A percentile compares a stretch with the other conserved stretches of the same genome.
Conservation (phyloP, 73 alveolate genomes). For the Paramecium biaurelia region DNA sequence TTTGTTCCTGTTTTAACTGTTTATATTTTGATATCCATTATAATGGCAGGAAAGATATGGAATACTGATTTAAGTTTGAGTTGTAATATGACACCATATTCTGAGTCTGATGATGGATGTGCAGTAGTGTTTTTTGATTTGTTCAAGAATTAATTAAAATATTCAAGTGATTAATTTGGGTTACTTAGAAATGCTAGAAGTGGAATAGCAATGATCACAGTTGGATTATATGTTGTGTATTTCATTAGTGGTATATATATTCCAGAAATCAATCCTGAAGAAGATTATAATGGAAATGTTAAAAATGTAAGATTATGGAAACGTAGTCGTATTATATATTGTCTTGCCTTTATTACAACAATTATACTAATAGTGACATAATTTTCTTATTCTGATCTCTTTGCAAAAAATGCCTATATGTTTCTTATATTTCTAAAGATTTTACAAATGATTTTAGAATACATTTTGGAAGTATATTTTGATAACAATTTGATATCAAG, state of each 20-base stretch:
- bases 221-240: not conserved
- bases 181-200: not conserved
- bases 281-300: conserved; percentile 29
- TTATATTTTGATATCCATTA: not conserved
- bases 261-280: not conserved
- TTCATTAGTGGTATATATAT: not conserved
- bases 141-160: not conserved
- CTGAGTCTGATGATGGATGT: conserved; percentile 35
- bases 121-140: conserved; percentile 38
- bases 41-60: conserved; percentile 30
- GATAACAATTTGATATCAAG: not conserved
- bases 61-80: not conserved
- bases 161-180: not conserved
- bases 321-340: conserved; percentile 18
- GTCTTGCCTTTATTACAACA: not conserved
- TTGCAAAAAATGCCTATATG: conserved; percentile 8
- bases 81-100: not conserved
- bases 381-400: conserved; percentile 31
- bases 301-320: conserved; percentile 14
- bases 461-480: not conserved
- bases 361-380: not conserved
- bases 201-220: not conserved
- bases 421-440: not conserved
- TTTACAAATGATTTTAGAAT: not conserved
- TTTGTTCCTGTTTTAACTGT: not conserved